Percentiles rank a stretch among this genome's conserved stretches.
phyloP scores from a whole-genome alignment of 306 rosid species.

The Fragaria ananassa region DNA sequence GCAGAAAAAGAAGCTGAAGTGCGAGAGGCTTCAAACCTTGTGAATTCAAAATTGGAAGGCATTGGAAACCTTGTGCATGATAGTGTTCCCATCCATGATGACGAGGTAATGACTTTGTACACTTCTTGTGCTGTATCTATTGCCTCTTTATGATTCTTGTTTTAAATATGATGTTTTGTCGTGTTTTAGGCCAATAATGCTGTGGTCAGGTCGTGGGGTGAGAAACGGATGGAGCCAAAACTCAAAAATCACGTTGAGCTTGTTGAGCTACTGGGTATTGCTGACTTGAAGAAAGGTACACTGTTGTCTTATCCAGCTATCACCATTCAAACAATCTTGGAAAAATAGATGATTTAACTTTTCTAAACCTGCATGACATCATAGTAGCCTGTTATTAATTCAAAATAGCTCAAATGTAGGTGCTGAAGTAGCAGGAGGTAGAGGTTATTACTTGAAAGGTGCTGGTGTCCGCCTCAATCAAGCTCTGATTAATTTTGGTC shows the following conservation, averaged over 20 bases:
- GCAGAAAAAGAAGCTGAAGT: conserved; percentile 83
- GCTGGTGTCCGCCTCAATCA: conserved; percentile 91
- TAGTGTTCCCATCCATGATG: conserved; percentile 67
- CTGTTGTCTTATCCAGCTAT: not conserved
- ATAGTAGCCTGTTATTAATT: conserved; percentile 16
- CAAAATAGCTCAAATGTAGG: conserved; percentile 45
- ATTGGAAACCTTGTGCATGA: conserved; percentile 93
- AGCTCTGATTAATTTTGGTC: conserved; percentile 88
- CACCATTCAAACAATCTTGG: not conserved
- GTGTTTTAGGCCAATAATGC: conserved; percentile 63
- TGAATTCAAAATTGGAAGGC: conserved; percentile 64
- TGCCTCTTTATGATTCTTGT: not conserved
- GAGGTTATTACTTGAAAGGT: conserved; percentile 94
- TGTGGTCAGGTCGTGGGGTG: conserved; percentile 82
- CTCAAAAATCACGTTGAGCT: conserved; percentile 85
- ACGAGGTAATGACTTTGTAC: conserved; percentile 54
- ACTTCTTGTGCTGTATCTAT: not conserved
- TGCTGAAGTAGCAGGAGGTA: conserved; percentile 86
- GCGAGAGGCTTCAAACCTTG: conserved; percentile 39
- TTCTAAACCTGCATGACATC: not conserved
- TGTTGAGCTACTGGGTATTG: conserved; percentile 76
- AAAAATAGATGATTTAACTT: not conserved
- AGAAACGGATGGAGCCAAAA: conserved; percentile 69
- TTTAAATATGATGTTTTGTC: not conserved
- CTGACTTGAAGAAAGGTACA: conserved; percentile 69